These are phyloP conservation scores for Onygenales sp. DNA, from an alignment of 2,329 filamentous ascomycete species.

Conservation along the genomic window DNA sequence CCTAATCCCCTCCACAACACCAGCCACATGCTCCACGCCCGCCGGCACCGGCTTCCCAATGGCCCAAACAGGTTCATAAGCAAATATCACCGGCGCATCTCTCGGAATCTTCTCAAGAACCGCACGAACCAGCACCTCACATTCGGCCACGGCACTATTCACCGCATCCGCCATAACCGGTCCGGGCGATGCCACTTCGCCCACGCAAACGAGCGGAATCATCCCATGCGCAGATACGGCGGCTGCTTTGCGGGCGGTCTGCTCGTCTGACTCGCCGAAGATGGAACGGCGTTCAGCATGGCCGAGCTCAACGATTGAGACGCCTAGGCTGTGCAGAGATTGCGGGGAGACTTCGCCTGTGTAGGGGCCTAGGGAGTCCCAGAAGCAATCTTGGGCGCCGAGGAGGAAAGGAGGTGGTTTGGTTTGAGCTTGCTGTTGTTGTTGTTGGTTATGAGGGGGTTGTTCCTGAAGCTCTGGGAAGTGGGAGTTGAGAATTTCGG, in stretches of 20 bases:
- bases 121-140: conserved; percentile 53
- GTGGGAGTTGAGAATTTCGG: conserved; percentile 26
- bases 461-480: conserved; percentile 13
- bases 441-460: conserved; percentile 9
- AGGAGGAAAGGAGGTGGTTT: conserved; percentile 46
- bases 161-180: conserved; percentile 40
- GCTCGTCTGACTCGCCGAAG: conserved; percentile 65
- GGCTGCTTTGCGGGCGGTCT: conserved; percentile 58
- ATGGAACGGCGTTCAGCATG: conserved; percentile 68
- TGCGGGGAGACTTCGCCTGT: conserved; percentile 69
- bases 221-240: conserved; percentile 61
- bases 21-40: conserved; percentile 60
- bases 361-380: conserved; percentile 60
- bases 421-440: conserved; percentile 27
- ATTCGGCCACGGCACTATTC: conserved; percentile 55
- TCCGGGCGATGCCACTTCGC: conserved; percentile 51
- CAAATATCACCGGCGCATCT: conserved; percentile 61
- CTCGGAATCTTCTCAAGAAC: conserved; percentile 53
- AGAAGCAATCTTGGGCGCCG: conserved; percentile 69
- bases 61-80: conserved; percentile 85
- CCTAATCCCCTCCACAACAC: conserved; percentile 57
- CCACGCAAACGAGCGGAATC: conserved; percentile 70
- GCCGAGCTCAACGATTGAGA: conserved; percentile 64
- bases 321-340: conserved; percentile 58
- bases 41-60: conserved; percentile 69